Conservation (phyloP, 108 stramenopile genomes). For the Skeletonema potamos region DNA sequence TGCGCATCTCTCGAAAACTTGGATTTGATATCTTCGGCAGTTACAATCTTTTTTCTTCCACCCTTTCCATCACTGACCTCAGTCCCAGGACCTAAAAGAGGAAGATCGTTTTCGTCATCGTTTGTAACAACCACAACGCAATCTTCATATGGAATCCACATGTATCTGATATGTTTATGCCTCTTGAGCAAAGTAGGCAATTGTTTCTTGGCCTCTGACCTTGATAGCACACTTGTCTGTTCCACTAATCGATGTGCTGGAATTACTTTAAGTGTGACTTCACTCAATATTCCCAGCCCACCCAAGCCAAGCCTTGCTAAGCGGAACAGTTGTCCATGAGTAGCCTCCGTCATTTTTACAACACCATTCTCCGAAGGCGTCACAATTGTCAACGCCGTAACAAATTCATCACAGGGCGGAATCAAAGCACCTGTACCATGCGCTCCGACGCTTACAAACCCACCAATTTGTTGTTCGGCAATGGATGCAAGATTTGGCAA, state of each 20-base stretch:
- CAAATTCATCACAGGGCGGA: constrained; percentile 94
- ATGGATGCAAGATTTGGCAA: constrained; percentile 95
- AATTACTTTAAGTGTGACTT: constrained; percentile 89
- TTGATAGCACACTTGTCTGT: constrained; percentile 85
- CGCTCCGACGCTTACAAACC: constrained; percentile 93
- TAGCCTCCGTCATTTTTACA: constrained; percentile 61
- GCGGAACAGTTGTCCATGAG: constrained; percentile 75
- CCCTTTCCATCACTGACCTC: constrained; percentile 36
- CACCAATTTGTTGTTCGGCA: constrained; percentile 97
- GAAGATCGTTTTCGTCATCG: constrained; percentile 68
- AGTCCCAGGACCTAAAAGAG: constrained; percentile 32
- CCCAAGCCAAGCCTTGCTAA: constrained; percentile 92
- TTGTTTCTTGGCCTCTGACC: constrained; percentile 74
- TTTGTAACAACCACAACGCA: constrained; percentile 94
- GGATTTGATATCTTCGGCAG: constrained; percentile 28
- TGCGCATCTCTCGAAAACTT: constrained; percentile 45
- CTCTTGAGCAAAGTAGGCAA: constrained; percentile 44
- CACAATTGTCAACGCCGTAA: constrained; percentile 84
- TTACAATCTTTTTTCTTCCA: constrained; percentile 41
- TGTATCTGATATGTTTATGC: constrained; percentile 96
- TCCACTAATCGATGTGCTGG: constrained; percentile 90
- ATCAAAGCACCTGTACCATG: constrained; percentile 96
- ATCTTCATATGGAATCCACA: constrained; percentile 99
- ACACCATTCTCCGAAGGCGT: constrained; percentile 86
- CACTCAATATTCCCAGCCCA: constrained; percentile 93